These are phyloP conservation scores for Biancaea sappan DNA, from an alignment of 306 rosid species.

Conservation along the genomic window DNA sequence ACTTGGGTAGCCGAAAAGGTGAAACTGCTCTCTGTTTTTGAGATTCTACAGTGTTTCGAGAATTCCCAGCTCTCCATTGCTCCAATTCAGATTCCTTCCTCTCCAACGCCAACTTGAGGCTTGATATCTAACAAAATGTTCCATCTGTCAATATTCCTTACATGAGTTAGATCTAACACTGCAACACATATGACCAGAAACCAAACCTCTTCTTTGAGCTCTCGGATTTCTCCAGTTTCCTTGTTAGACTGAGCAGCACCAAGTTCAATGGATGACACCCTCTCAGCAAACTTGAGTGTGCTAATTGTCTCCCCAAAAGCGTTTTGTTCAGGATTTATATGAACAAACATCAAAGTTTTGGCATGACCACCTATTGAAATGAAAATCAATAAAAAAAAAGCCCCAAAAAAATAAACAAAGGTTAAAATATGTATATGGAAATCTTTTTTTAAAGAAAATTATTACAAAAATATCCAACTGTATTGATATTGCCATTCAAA, in stretches of 20 bases:
- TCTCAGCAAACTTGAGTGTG: constrained; percentile 96
- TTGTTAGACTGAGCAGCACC: constrained; percentile 91
- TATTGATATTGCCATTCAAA: constrained; percentile 11
- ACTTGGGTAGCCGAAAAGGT: constrained; percentile 74
- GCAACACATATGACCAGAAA: constrained; percentile 31
- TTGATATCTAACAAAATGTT: constrained; percentile 57
- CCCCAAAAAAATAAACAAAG: constrained; percentile 11
- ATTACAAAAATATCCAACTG: neutral
- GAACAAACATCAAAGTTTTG: constrained; percentile 98
- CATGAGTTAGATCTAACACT: neutral
- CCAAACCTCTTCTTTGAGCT: constrained; percentile 85
- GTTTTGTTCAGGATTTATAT: constrained; percentile 84
- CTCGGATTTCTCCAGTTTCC: constrained; percentile 86
- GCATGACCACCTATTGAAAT: constrained; percentile 83
- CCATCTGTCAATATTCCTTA: neutral
- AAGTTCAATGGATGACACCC: constrained; percentile 91
- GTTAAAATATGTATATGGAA: neutral
- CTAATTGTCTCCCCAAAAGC: constrained; percentile 94
- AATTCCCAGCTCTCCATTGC: constrained; percentile 59
- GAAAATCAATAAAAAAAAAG: constrained; percentile 10
- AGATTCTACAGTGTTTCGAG: constrained; percentile 47
- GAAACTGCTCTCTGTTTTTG: constrained; percentile 78
- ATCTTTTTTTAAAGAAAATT: neutral
- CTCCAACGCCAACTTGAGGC: constrained; percentile 76
- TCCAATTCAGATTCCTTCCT: constrained; percentile 82